phyloP scores from a whole-genome alignment of 177 flowering plant species.

The Vitis hybrid region DNA sequence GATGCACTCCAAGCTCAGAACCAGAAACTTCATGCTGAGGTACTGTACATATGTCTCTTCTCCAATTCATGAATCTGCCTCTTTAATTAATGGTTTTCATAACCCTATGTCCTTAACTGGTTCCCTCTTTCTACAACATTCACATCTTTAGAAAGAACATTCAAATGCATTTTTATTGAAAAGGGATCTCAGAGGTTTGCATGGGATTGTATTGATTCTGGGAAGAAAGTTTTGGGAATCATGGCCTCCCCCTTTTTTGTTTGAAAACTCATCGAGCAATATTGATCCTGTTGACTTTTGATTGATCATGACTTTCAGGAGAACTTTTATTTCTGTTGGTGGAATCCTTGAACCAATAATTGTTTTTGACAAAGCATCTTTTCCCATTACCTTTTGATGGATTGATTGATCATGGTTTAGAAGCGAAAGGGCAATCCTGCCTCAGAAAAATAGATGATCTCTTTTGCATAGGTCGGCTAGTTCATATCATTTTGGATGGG shows the following conservation, averaged over 20 bases:
- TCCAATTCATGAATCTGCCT: too few species aligned
- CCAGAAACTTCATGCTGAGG: slow-evolving; percentile 85
- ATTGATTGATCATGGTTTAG: slow-evolving; percentile 7
- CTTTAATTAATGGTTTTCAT: neutral
- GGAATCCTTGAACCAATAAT: neutral
- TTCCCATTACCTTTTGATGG: neutral
- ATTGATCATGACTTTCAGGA: slow-evolving; percentile 8
- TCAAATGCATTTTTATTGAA: too few species aligned
- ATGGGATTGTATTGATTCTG: slow-evolving; percentile 1
- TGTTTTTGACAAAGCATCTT: slow-evolving; percentile 1
- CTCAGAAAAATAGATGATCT: neutral
- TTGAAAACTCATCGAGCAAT: neutral
- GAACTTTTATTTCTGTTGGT: slow-evolving; percentile 8
- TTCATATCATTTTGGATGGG: neutral
- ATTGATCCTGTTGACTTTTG: slow-evolving; percentile 10
- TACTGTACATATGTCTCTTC: slow-evolving; percentile 7
- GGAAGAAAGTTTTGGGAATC: slow-evolving; percentile 3
- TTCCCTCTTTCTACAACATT: too few species aligned
- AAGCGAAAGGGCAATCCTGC: too few species aligned
- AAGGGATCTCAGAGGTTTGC: neutral
- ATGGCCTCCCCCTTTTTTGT: neutral
- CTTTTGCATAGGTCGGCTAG: neutral
- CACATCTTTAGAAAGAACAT: too few species aligned
- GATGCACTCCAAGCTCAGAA: slow-evolving; percentile 77
- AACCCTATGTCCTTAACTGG: too few species aligned